phyloP scores from a whole-genome alignment of 2,329 filamentous ascomycete genomes.

The Diaporthe sp. region DNA sequence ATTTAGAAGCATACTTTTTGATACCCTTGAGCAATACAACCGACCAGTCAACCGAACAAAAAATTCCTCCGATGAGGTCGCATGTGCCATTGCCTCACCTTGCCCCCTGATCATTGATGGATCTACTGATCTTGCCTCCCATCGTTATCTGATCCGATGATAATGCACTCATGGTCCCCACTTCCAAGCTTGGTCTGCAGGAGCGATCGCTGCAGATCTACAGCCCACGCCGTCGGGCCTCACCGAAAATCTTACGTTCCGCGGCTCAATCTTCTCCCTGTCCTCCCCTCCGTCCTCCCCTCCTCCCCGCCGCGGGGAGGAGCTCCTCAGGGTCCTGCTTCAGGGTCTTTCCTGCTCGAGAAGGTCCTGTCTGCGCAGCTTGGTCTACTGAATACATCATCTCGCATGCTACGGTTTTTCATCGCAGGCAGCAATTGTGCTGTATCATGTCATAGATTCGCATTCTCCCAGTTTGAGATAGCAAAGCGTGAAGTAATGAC shows the following conservation, averaged over 20 bases:
- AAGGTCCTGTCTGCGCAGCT: neutral
- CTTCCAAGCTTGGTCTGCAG: slow-evolving; percentile 32
- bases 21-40: slow-evolving; percentile 37
- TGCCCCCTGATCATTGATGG: neutral
- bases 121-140: slow-evolving; percentile 28
- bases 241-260: slow-evolving; percentile 40
- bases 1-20: slow-evolving; percentile 37
- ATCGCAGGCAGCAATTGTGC: neutral
- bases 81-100: neutral
- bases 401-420: neutral
- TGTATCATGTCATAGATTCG: neutral
- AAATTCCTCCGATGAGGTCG: neutral
- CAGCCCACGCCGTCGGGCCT: slow-evolving; percentile 35
- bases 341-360: neutral
- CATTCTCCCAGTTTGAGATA: neutral
- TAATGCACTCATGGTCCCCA: slow-evolving; percentile 23
- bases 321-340: slow-evolving; percentile 15
- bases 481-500: neutral
- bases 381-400: neutral
- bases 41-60: neutral
- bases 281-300: neutral
- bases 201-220: slow-evolving; percentile 25
- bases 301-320: slow-evolving; percentile 15
- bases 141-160: slow-evolving; percentile 29
- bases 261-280: slow-evolving; percentile 25